These are phyloP conservation scores for Annulohypoxylon truncatum DNA, from an alignment of 2,329 filamentous ascomycete genomes.

Conservation along the genomic window DNA sequence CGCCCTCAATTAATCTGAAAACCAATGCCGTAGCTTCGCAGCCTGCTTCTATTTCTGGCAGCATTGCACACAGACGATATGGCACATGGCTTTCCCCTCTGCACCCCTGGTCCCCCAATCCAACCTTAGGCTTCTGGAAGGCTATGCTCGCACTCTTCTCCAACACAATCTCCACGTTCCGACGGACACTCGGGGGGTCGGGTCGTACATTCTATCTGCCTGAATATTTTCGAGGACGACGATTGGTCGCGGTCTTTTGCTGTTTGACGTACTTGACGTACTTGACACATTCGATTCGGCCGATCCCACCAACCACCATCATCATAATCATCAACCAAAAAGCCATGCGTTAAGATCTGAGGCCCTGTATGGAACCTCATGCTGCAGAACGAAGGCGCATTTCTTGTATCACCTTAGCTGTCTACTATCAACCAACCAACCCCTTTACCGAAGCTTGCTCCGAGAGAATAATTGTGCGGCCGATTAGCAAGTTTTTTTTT, in stretches of 20 bases:
- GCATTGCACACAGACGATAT: constrained; percentile 35
- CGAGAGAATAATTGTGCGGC: constrained; percentile 12
- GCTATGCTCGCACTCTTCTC: constrained; percentile 37
- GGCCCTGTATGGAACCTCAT: constrained; percentile 25
- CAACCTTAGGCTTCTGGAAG: constrained; percentile 15
- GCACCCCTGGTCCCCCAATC: constrained; percentile 23
- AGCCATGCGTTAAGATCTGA: constrained; percentile 33
- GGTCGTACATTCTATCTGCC: constrained; percentile 11
- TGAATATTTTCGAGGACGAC: constrained; percentile 7
- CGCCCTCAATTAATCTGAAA: constrained; percentile 37
- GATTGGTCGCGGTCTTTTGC: constrained; percentile 19
- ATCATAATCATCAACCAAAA: background rate
- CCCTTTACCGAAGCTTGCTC: constrained; percentile 9
- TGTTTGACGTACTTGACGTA: constrained; percentile 7
- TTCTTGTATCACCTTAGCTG: constrained; percentile 25
- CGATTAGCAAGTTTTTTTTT: constrained; percentile 3
- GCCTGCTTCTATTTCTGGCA: constrained; percentile 40
- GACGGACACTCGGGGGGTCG: constrained; percentile 22
- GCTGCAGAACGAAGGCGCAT: constrained; percentile 33
- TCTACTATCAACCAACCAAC: constrained; percentile 10
- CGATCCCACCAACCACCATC: constrained; percentile 30
- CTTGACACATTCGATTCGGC: constrained; percentile 25
- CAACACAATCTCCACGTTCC: constrained; percentile 39
- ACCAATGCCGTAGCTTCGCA: constrained; percentile 35
- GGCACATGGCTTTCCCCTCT: constrained; percentile 40